Percentiles rank a stretch among this genome's conserved stretches.
These are phyloP conservation scores for Eurotiales sp. DNA, from an alignment of 2,329 filamentous ascomycete species.

Conservation along the genomic window DNA sequence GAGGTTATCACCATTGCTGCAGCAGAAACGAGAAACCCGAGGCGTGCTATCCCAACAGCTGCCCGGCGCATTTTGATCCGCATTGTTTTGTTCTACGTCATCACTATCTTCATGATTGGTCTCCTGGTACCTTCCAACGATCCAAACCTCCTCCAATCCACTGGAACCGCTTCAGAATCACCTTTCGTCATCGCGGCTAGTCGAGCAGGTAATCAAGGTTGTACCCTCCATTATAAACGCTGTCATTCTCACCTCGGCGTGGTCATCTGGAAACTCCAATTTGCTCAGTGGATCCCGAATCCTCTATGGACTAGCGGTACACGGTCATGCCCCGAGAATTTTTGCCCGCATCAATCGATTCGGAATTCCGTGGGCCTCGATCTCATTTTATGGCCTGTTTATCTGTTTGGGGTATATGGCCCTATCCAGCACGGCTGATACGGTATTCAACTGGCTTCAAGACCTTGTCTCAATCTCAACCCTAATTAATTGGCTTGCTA, in stretches of 20 bases:
- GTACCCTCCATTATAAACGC: constrained; percentile 72
- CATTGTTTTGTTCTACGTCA: too few relatives aligned
- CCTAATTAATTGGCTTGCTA: constrained; percentile 62
- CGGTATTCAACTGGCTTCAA: constrained; percentile 69
- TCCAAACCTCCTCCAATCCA: constrained; percentile 35
- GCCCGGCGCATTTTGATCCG: too few relatives aligned
- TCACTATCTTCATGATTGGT: constrained; percentile 56
- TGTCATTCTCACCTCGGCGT: constrained; percentile 72
- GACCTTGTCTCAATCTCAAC: constrained; percentile 67
- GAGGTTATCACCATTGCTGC: constrained; percentile 57
- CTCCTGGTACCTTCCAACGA: constrained; percentile 57
- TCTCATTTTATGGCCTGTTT: constrained; percentile 54
- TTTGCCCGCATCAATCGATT: constrained; percentile 58
- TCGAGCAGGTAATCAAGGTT: constrained; percentile 58
- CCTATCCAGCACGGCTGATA: constrained; percentile 50
- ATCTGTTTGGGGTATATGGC: constrained; percentile 68
- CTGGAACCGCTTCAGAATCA: constrained; percentile 50
- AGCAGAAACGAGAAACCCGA: constrained; percentile 55
- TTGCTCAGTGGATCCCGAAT: constrained; percentile 69
- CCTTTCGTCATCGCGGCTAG: constrained; percentile 43
- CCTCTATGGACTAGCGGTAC: constrained; percentile 61
- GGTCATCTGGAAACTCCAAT: constrained; percentile 74
- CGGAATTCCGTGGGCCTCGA: constrained; percentile 61
- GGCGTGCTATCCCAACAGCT: not conserved
- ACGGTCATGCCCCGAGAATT: constrained; percentile 59